Evolutionary conservation across 495 filamentous ascomycete species (phyloP).

Genomic region (Daldinia bambusicola): DNA sequence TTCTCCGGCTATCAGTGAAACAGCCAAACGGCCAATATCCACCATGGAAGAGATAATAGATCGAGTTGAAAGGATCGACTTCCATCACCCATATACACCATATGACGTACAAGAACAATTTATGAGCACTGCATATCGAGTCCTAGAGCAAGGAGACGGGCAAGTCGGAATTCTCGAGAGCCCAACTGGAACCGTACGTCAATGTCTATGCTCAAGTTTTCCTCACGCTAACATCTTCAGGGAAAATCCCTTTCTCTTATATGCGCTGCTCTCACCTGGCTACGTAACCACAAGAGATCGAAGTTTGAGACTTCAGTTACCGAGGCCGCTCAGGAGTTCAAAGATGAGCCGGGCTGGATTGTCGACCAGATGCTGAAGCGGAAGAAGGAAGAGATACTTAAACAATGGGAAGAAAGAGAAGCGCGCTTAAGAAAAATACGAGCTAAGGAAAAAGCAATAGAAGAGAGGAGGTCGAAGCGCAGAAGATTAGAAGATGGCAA

Average conservation of each 20-base stretch:
- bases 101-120: constrained; percentile 92
- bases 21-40: background rate
- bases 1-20: too few relatives aligned
- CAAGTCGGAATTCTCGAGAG: constrained; percentile 92
- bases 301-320: constrained; percentile 64
- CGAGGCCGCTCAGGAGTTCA: constrained; percentile 56
- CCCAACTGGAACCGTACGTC: constrained; percentile 77
- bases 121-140: constrained; percentile 86
- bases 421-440: constrained; percentile 72
- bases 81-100: constrained; percentile 91
- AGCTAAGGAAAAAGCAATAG: constrained; percentile 72
- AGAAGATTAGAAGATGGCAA: constrained; percentile 45
- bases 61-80: constrained; percentile 60
- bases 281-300: constrained; percentile 82
- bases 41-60: constrained; percentile 44
- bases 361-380: constrained; percentile 74
- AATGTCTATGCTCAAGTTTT: background rate
- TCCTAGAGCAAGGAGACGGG: constrained; percentile 79
- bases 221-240: constrained; percentile 52
- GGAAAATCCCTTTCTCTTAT: constrained; percentile 98
- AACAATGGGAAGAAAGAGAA: constrained; percentile 77
- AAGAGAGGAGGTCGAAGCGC: constrained; percentile 56
- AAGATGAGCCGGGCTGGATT: constrained; percentile 90
- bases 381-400: constrained; percentile 71
- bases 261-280: constrained; percentile 91